A percentile compares a stretch with the other conserved stretches of the same genome.
These are phyloP conservation scores for Teunomyces lycoperdinae DNA, from an alignment of 805 yeast species.

Conservation along the genomic window DNA sequence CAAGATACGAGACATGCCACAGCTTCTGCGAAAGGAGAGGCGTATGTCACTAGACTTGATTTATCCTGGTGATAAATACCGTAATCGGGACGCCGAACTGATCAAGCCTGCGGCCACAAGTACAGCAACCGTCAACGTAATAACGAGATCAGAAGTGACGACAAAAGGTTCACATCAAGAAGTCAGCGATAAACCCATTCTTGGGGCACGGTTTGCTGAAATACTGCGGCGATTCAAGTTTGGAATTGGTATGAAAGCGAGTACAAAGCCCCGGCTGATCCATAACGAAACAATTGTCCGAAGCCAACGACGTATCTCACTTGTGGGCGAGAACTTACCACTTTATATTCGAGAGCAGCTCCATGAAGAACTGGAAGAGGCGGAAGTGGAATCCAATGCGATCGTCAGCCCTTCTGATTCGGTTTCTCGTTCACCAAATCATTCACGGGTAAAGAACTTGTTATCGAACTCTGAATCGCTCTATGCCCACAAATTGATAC, in stretches of 20 bases:
- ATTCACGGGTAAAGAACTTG: conserved; percentile 29
- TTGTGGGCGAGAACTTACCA: conserved; percentile 38
- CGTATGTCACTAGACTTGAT: conserved; percentile 29
- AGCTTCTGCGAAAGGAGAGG: conserved; percentile 10
- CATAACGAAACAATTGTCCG: neutral
- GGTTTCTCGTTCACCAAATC: conserved; percentile 10
- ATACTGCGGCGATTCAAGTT: conserved; percentile 15
- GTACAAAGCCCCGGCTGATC: too few species aligned
- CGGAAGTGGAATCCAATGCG: neutral
- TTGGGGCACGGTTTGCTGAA: conserved; percentile 9
- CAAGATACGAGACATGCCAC: neutral
- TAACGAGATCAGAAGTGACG: conserved; percentile 24
- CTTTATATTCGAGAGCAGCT: conserved; percentile 30
- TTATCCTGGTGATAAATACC: neutral
- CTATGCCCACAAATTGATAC: conserved; percentile 19
- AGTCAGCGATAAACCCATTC: neutral
- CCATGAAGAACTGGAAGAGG: conserved; percentile 2
- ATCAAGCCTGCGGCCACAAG: conserved; percentile 30
- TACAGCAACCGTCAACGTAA: conserved; percentile 32
- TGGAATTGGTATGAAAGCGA: conserved; percentile 6
- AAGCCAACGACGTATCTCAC: conserved; percentile 24
- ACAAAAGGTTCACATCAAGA: neutral
- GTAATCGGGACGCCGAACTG: conserved; percentile 15
- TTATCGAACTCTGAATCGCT: conserved; percentile 36
- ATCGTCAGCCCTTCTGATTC: neutral